phyloP scores from a whole-genome alignment of 2,329 filamentous ascomycete genomes.

The Pseudocercospora musae region DNA sequence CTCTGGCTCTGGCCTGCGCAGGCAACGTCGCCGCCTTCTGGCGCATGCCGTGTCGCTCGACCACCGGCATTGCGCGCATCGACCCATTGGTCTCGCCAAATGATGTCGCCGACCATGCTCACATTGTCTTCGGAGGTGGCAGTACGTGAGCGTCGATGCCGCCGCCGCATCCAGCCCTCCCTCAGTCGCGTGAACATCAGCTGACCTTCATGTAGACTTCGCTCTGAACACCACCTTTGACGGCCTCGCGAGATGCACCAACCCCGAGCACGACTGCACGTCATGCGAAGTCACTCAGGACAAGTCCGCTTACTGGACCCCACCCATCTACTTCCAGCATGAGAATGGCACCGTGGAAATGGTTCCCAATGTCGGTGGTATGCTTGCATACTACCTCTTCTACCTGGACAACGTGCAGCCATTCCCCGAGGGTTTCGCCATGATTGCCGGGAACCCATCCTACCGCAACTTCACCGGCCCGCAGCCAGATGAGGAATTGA shows the following conservation, averaged over 20 bases:
- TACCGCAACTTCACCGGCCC: slow-evolving; percentile 68
- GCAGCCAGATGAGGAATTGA: slow-evolving; percentile 66
- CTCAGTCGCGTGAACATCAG: background rate
- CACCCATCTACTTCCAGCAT: slow-evolving; percentile 73
- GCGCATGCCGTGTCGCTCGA: slow-evolving; percentile 80
- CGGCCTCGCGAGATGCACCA: slow-evolving; percentile 62
- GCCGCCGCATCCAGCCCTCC: background rate
- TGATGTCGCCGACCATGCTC: slow-evolving; percentile 61
- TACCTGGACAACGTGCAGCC: slow-evolving; percentile 63
- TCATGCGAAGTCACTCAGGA: slow-evolving; percentile 78
- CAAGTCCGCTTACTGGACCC: slow-evolving; percentile 83
- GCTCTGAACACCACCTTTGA: slow-evolving; percentile 54
- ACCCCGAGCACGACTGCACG: slow-evolving; percentile 61
- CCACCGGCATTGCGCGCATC: slow-evolving; percentile 66
- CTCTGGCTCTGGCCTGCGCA: slow-evolving; percentile 31
- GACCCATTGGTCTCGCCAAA: slow-evolving; percentile 72
- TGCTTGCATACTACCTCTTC: slow-evolving; percentile 87
- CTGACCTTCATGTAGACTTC: slow-evolving; percentile 55
- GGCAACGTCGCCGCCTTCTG: slow-evolving; percentile 63
- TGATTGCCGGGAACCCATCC: slow-evolving; percentile 71
- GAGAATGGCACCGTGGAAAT: slow-evolving; percentile 63
- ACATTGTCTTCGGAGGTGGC: slow-evolving; percentile 71
- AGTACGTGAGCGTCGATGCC: slow-evolving; percentile 54
- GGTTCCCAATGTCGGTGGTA: slow-evolving; percentile 73
- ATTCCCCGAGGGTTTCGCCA: slow-evolving; percentile 74